phyloP scores from a whole-genome alignment of 2,329 filamentous ascomycete species.

The Rhinocladiella mackenziei region DNA sequence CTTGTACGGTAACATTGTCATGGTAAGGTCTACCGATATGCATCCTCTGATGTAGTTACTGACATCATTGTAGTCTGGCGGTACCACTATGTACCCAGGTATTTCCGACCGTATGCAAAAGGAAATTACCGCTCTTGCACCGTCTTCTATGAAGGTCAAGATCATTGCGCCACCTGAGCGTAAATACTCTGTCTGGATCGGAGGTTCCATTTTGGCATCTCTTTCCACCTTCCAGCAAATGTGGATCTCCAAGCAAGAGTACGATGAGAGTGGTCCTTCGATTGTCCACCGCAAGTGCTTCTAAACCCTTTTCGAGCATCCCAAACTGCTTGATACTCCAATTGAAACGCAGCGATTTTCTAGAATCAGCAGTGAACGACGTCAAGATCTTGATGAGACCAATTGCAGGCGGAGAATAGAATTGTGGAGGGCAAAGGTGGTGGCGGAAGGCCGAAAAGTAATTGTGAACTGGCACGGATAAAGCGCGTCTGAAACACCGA shows the following conservation, averaged over 20 bases:
- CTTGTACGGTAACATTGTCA: conserved; percentile 99
- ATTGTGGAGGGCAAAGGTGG: conserved; percentile 14
- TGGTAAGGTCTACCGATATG: conserved; percentile 63
- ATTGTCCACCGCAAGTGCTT: conserved; percentile 99
- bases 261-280: conserved; percentile 99
- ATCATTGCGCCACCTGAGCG: conserved; percentile 99
- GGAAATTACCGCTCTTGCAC: conserved; percentile 99
- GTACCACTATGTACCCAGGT: conserved; percentile 99
- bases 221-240: conserved; percentile 99
- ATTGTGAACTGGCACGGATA: conserved; percentile 18
- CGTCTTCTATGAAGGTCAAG: conserved; percentile 99
- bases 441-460: conserved; percentile 17
- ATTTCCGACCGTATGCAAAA: conserved; percentile 99
- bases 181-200: conserved; percentile 99
- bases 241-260: conserved; percentile 99
- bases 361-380: conserved; percentile 23
- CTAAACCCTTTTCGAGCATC: conserved; percentile 55
- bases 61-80: conserved; percentile 71
- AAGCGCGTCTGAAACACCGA: conserved; percentile 15
- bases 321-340: conserved; percentile 17
- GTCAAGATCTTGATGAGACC: conserved; percentile 25
- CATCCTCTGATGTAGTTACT: conserved; percentile 18
- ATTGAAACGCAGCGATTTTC: conserved; percentile 21
- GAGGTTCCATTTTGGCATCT: conserved; percentile 99
- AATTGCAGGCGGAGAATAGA: conserved; percentile 25